Percentiles rank a stretch among this genome's conserved stretches.
These are phyloP conservation scores for Lichenothelia convexa DNA, from an alignment of 495 filamentous ascomycete species.

Conservation along the genomic window DNA sequence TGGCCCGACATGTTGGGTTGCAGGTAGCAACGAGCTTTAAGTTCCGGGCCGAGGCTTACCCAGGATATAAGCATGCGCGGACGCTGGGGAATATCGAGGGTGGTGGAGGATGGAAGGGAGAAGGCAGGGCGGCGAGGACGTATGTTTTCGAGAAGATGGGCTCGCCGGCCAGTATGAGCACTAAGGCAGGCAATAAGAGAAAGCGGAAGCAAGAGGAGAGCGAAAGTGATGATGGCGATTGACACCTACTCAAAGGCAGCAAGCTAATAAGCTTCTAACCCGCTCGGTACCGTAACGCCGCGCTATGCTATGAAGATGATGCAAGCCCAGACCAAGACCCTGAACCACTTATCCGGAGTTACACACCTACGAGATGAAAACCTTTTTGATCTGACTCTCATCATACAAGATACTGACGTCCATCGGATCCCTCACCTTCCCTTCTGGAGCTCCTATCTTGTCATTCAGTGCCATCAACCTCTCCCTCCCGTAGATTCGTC, in stretches of 20 bases:
- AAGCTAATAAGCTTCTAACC: no score
- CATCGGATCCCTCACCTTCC: slow-evolving; percentile 61
- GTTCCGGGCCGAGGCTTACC: slow-evolving; percentile 58
- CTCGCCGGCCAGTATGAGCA: background rate
- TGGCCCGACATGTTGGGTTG: slow-evolving; percentile 63
- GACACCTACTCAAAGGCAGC: no score
- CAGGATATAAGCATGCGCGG: slow-evolving; percentile 72
- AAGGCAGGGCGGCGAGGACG: slow-evolving; percentile 31
- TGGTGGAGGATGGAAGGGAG: slow-evolving; percentile 23
- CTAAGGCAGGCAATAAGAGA: background rate
- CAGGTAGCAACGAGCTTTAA: slow-evolving; percentile 57
- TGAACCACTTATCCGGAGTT: background rate
- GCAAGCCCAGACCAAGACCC: background rate
- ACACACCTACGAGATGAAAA: slow-evolving; percentile 51
- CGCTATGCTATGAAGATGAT: background rate
- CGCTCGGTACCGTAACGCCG: no score
- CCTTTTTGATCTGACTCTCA: slow-evolving; percentile 53
- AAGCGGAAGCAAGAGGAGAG: background rate
- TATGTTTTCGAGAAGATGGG: slow-evolving; percentile 18
- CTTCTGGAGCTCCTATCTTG: slow-evolving; percentile 45
- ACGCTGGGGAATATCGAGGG: slow-evolving; percentile 64
- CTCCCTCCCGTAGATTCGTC: slow-evolving; percentile 63
- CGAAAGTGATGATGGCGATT: background rate
- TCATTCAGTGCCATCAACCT: slow-evolving; percentile 56
- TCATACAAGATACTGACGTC: slow-evolving; percentile 46